Conservation (phyloP, 176 grass and related monocot genomes). For the Avena sativa region DNA sequence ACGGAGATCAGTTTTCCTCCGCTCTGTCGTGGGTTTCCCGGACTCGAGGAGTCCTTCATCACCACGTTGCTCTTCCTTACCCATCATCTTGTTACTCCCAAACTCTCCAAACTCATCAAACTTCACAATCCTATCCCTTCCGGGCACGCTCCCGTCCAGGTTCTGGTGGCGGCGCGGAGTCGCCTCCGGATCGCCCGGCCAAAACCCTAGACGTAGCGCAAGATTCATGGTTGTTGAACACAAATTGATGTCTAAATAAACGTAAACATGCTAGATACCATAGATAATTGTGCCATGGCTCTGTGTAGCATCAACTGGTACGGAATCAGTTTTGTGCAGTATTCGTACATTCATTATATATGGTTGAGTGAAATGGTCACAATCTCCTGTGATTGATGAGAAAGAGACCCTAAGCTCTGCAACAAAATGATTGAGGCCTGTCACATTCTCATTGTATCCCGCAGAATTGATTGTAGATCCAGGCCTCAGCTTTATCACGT, state of each 20-base stretch:
- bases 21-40: no score
- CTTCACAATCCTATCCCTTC: no score
- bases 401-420: background rate
- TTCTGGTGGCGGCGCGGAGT: no score
- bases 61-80: no score
- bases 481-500: background rate
- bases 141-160: no score
- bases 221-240: background rate
- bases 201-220: no score
- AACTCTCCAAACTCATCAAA: no score
- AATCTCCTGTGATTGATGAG: constrained; percentile 15
- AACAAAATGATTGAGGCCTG: constrained; percentile 41
- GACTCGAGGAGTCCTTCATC: no score
- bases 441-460: constrained; percentile 13
- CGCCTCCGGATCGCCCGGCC: no score
- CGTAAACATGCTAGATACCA: background rate
- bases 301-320: constrained; percentile 6
- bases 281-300: constrained; percentile 9
- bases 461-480: constrained; percentile 38
- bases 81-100: no score
- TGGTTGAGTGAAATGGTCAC: constrained; percentile 27
- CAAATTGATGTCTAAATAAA: background rate
- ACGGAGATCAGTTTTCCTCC: no score
- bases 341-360: background rate
- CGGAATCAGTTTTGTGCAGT: background rate